Percentiles rank a stretch among this genome's conserved stretches.
Evolutionary conservation across 1,284 basidiomycete genomes (phyloP).

Genomic region (Spongiforma sp.): DNA sequence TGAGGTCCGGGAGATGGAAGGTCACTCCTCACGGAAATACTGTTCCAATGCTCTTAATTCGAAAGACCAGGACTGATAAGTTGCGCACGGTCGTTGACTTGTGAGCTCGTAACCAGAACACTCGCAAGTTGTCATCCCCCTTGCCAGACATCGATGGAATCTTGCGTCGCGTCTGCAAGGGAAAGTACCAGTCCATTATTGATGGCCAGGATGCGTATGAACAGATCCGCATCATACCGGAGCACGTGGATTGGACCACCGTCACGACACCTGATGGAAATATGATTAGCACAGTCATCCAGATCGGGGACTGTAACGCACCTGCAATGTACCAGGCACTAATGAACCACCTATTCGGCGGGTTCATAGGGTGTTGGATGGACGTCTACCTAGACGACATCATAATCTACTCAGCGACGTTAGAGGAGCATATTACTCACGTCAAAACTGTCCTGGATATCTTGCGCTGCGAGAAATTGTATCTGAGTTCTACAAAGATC

Average conservation of each 20-base stretch:
- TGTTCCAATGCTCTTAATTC: conserved; percentile 41
- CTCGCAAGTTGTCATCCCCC: conserved; percentile 38
- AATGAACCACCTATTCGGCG: conserved; percentile 39
- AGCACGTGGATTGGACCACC: conserved; percentile 31
- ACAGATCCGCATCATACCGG: conserved; percentile 39
- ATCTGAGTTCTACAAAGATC: conserved; percentile 36
- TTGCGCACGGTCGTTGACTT: conserved; percentile 26
- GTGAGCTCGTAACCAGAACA: conserved; percentile 40
- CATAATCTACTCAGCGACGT: conserved; percentile 39
- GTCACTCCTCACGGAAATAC: conserved; percentile 34
- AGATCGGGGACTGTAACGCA: conserved; percentile 38
- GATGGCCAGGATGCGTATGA: conserved; percentile 43
- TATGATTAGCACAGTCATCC: conserved; percentile 41
- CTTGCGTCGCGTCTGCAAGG: conserved; percentile 16
- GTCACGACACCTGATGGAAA: conserved; percentile 40
- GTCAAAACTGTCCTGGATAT: conserved; percentile 37
- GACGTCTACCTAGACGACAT: conserved; percentile 40
- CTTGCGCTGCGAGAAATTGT: conserved; percentile 33
- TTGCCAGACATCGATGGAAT: conserved; percentile 40
- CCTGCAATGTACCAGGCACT: conserved; percentile 30
- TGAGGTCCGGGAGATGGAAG: conserved; percentile 35
- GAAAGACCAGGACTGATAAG: conserved; percentile 27
- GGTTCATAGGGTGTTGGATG: conserved; percentile 26
- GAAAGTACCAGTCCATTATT: conserved; percentile 32
- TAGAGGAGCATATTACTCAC: conserved; percentile 41